These are phyloP conservation scores for Auricularia heimuer DNA, from an alignment of 768 basidiomycete species.

Conservation along the genomic window DNA sequence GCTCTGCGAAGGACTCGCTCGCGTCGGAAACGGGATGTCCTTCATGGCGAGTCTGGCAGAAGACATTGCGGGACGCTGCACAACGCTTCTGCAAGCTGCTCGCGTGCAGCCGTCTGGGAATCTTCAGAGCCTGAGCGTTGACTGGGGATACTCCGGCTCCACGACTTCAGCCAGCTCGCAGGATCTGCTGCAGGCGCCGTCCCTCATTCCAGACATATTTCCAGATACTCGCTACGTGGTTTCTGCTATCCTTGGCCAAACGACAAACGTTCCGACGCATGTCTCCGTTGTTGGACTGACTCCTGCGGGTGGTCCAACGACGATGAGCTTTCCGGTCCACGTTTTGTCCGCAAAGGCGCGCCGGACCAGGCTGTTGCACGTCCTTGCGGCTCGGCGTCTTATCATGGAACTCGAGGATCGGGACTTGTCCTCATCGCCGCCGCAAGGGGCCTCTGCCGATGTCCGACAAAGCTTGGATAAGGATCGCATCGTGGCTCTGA, in stretches of 20 bases:
- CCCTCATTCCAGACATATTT: slow-evolving; percentile 22
- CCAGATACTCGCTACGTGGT: slow-evolving; percentile 25
- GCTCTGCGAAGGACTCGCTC: slow-evolving; percentile 42
- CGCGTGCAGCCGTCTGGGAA: slow-evolving; percentile 25
- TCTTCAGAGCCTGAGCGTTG: slow-evolving; percentile 35
- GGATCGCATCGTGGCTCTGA: slow-evolving; percentile 40
- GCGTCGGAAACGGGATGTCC: slow-evolving; percentile 42
- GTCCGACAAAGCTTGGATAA: slow-evolving; percentile 16
- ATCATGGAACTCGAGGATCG: slow-evolving; percentile 41
- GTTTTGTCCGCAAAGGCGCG: neutral
- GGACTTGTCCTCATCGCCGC: neutral
- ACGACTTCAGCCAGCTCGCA: neutral
- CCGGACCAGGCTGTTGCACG: slow-evolving; percentile 34
- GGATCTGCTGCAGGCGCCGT: slow-evolving; percentile 23
- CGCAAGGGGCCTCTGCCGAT: slow-evolving; percentile 21
- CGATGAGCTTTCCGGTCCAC: neutral
- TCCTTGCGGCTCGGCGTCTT: slow-evolving; percentile 42
- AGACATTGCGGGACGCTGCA: slow-evolving; percentile 38
- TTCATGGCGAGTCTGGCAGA: slow-evolving; percentile 38
- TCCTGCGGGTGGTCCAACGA: neutral
- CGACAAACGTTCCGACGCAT: slow-evolving; percentile 15
- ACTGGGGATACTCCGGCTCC: slow-evolving; percentile 29
- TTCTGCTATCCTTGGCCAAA: slow-evolving; percentile 22
- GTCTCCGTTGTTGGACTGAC: slow-evolving; percentile 18
- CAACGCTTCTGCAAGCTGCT: slow-evolving; percentile 42